Percentiles rank a stretch among this genome's conserved stretches.
Evolutionary conservation across 75 land plant genomes (phyloP).

Genomic region (Sequoia sempervirens): DNA sequence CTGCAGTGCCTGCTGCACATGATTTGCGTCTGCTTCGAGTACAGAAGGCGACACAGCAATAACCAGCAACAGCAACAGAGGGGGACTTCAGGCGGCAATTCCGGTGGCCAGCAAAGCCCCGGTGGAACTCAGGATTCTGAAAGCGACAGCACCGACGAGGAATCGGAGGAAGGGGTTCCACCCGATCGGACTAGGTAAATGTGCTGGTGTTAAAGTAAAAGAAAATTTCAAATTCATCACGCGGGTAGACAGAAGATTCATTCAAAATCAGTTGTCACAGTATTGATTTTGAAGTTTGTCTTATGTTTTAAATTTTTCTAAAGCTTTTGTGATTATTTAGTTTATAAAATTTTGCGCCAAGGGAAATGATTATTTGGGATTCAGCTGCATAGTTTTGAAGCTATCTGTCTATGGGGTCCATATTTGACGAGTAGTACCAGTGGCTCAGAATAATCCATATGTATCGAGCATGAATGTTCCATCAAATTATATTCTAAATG

Average conservation of each 20-base stretch:
- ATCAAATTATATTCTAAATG: no score
- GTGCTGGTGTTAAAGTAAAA: not conserved
- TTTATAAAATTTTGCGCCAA: no score
- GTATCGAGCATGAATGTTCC: no score
- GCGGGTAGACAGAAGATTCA: not conserved
- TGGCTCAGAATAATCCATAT: no score
- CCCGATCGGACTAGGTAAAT: constrained; percentile 5
- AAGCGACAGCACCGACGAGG: constrained; percentile 7
- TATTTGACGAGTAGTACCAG: no score
- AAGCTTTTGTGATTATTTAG: no score
- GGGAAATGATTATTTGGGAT: no score
- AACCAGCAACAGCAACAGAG: constrained; percentile 4
- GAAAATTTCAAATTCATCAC: no score
- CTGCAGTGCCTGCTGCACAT: constrained; percentile 82
- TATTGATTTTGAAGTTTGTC: not conserved
- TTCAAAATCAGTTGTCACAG: not conserved
- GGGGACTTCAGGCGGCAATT: not conserved
- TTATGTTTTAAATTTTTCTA: no score
- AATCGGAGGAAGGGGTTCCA: not conserved
- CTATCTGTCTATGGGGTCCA: no score
- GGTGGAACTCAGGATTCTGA: constrained; percentile 3
- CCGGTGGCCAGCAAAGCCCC: constrained; percentile 3
- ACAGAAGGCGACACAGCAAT: constrained; percentile 37
- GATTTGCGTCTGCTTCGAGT: constrained; percentile 83
- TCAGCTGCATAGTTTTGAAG: no score